Percentiles rank a stretch among this genome's conserved stretches.
phyloP scores from a whole-genome alignment of 768 basidiomycete species.

The Calocybe gangraenosa region DNA sequence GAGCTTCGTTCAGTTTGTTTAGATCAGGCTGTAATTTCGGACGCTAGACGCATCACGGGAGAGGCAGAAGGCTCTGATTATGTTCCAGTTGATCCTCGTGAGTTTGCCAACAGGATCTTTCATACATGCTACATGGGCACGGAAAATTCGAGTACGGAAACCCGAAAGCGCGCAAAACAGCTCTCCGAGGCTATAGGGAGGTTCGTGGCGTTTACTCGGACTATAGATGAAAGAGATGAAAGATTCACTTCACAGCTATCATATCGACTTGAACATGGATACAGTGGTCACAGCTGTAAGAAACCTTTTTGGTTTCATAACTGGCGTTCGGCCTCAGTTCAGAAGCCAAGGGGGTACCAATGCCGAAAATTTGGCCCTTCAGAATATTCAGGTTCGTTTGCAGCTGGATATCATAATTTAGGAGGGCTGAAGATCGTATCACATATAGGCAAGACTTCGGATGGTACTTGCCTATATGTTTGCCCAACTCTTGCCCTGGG shows the following conservation, averaged over 20 bases:
- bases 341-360: slow-evolving; percentile 79
- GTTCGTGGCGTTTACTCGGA: slow-evolving; percentile 35
- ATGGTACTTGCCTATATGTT: slow-evolving; percentile 97
- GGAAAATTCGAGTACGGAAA: slow-evolving; percentile 88
- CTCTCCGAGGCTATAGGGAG: slow-evolving; percentile 87
- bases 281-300: slow-evolving; percentile 79
- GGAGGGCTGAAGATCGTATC: background rate
- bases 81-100: slow-evolving; percentile 80
- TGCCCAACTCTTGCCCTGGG: slow-evolving; percentile 92
- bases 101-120: slow-evolving; percentile 85
- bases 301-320: slow-evolving; percentile 80
- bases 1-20: background rate
- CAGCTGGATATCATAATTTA: background rate
- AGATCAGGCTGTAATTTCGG: slow-evolving; percentile 74
- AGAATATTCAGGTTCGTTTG: slow-evolving; percentile 82
- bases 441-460: slow-evolving; percentile 73
- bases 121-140: slow-evolving; percentile 99
- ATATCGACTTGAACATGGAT: slow-evolving; percentile 96
- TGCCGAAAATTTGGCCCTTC: slow-evolving; percentile 93
- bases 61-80: slow-evolving; percentile 80
- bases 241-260: slow-evolving; percentile 56
- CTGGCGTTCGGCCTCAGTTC: slow-evolving; percentile 59
- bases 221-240: background rate
- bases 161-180: slow-evolving; percentile 79
- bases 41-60: slow-evolving; percentile 86